Evolutionary conservation across 805 yeast species (phyloP).

Genomic region (Ogataea kodamae): DNA sequence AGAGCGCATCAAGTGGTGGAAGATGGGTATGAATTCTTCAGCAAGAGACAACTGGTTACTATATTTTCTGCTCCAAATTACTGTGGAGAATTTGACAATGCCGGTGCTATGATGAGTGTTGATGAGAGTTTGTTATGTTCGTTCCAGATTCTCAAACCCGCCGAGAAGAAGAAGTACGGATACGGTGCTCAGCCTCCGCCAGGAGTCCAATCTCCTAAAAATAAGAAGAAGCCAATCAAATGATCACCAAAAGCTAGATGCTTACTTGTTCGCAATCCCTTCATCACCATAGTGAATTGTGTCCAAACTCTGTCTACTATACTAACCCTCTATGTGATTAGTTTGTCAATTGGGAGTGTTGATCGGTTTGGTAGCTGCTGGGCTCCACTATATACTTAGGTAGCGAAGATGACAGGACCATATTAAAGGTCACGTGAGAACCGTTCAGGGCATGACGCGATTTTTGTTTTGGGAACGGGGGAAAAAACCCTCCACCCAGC

Average conservation of each 20-base stretch:
- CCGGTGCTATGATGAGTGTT: constrained; percentile 99
- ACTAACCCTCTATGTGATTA: constrained; percentile 12
- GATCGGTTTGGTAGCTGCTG: constrained; percentile 5
- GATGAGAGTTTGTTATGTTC: constrained; percentile 95
- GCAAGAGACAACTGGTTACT: constrained; percentile 93
- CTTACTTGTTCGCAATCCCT: constrained; percentile 9
- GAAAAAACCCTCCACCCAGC: background rate
- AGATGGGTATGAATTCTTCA: constrained; percentile 96
- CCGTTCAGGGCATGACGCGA: constrained; percentile 1
- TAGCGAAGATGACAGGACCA: constrained; percentile 9
- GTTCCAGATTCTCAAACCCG: constrained; percentile 95
- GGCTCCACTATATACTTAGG: constrained; percentile 9
- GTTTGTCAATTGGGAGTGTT: constrained; percentile 11
- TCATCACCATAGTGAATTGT: constrained; percentile 7
- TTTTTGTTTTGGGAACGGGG: background rate
- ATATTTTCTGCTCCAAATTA: constrained; percentile 96
- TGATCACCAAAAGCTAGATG: constrained; percentile 13
- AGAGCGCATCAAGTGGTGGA: constrained; percentile 99
- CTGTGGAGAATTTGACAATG: constrained; percentile 98
- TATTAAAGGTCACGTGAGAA: constrained; percentile 9
- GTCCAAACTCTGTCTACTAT: constrained; percentile 5
- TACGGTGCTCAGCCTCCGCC: constrained; percentile 25
- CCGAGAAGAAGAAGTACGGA: constrained; percentile 81
- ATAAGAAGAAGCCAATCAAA: constrained; percentile 29
- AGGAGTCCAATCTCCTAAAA: constrained; percentile 25